These are phyloP conservation scores for Aegilops bicornis DNA, from an alignment of 176 grass and related monocot genomes.

Conservation along the genomic window DNA sequence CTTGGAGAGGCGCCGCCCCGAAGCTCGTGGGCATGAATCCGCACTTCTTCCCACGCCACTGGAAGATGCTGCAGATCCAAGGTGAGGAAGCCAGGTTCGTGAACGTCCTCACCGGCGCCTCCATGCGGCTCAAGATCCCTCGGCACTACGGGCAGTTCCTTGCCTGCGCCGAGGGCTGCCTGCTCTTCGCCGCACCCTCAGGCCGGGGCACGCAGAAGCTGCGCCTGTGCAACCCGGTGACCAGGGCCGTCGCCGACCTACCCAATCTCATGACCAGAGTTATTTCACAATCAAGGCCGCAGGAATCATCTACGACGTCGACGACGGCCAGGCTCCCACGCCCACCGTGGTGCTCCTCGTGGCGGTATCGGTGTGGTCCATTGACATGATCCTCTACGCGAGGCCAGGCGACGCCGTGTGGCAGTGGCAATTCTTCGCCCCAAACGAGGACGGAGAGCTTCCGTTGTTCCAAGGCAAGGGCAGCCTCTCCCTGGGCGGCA, in stretches of 20 bases:
- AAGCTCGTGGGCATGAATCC: not conserved
- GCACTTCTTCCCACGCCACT: not conserved
- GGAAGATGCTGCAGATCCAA: not conserved
- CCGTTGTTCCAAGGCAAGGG: not conserved
- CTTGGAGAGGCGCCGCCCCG: not conserved
- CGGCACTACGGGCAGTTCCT: not conserved
- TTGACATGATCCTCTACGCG: not conserved
- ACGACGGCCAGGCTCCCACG: not conserved
- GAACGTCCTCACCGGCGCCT: not conserved
- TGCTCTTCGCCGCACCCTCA: not conserved
- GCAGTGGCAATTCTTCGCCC: not conserved
- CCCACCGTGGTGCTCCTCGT: not conserved
- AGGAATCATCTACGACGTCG: not conserved
- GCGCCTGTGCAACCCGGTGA: not conserved
- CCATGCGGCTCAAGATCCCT: not conserved
- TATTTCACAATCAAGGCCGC: too few relatives aligned
- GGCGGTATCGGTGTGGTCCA: too few relatives aligned
- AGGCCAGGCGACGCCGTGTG: not conserved
- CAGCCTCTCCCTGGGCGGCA: not conserved
- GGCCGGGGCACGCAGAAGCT: not conserved
- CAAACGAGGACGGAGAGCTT: not conserved
- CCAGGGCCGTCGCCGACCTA: not conserved
- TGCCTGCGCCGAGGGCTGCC: slow-evolving; percentile 6
- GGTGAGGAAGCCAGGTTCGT: not conserved
- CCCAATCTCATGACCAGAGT: not conserved